Evolutionary conservation across 768 basidiomycete species (phyloP).

Genomic region (Tylopilus sp.): DNA sequence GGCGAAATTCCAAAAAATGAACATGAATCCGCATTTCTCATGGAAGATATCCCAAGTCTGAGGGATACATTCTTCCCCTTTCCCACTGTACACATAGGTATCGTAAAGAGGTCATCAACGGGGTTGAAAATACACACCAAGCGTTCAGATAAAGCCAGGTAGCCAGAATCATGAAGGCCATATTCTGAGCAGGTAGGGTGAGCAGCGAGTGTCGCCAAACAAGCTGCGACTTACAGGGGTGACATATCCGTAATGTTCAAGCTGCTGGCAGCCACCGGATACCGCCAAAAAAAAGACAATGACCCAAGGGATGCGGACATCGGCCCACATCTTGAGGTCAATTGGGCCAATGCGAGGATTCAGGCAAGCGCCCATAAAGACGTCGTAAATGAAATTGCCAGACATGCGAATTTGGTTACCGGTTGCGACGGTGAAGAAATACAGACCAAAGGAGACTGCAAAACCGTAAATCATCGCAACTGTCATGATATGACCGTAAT

Average conservation of each 20-base stretch:
- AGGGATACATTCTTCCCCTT: slow-evolving; percentile 92
- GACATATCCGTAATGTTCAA: slow-evolving; percentile 87
- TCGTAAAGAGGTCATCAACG: neutral
- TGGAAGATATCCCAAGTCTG: slow-evolving; percentile 99
- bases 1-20: slow-evolving; percentile 97
- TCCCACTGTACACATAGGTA: slow-evolving; percentile 49
- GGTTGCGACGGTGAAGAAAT: slow-evolving; percentile 71
- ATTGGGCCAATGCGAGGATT: slow-evolving; percentile 93
- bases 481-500: slow-evolving; percentile 94
- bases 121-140: slow-evolving; percentile 48
- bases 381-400: slow-evolving; percentile 91
- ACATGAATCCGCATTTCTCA: slow-evolving; percentile 98
- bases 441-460: slow-evolving; percentile 72
- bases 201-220: neutral
- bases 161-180: slow-evolving; percentile 94
- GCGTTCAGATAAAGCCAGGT: slow-evolving; percentile 97
- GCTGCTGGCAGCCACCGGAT: slow-evolving; percentile 93
- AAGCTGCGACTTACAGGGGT: slow-evolving; percentile 61
- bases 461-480: slow-evolving; percentile 94
- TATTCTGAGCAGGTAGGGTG: slow-evolving; percentile 56
- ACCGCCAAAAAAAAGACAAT: slow-evolving; percentile 91
- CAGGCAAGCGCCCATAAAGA: slow-evolving; percentile 93
- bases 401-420: slow-evolving; percentile 89
- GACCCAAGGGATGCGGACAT: slow-evolving; percentile 96
- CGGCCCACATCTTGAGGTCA: slow-evolving; percentile 99